Evolutionary conservation across 176 grass and related monocot genomes (phyloP).

Genomic region (Oropetium thomaeum): DNA sequence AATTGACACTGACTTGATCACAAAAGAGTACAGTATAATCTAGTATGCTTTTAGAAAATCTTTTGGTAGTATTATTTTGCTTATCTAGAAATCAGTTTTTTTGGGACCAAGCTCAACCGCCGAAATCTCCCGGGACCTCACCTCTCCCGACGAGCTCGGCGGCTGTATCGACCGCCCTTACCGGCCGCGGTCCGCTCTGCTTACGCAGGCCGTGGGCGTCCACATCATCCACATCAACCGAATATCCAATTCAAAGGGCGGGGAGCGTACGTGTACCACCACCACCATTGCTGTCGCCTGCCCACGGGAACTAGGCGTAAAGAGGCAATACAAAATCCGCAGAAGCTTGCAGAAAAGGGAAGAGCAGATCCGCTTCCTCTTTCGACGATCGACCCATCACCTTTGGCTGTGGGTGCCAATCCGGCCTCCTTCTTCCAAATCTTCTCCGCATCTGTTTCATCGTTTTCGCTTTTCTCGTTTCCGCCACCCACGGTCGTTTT

Average conservation of each 20-base stretch:
- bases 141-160: background rate
- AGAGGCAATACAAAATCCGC: slow-evolving; percentile 1
- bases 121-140: background rate
- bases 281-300: background rate
- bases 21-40: too few relatives aligned
- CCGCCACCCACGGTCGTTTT: background rate
- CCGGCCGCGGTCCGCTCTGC: background rate
- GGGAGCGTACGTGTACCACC: slow-evolving; percentile 7
- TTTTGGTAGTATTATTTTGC: too few relatives aligned
- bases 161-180: background rate
- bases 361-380: slow-evolving; percentile 11
- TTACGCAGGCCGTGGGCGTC: background rate
- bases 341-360: background rate
- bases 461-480: background rate
- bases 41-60: too few relatives aligned
- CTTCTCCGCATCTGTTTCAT: background rate
- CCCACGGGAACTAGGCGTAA: slow-evolving; percentile 7
- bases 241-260: slow-evolving; percentile 33
- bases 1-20: too few relatives aligned
- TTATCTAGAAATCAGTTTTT: too few relatives aligned
- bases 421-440: background rate
- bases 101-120: background rate
- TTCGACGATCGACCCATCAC: background rate
- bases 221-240: slow-evolving; percentile 10
- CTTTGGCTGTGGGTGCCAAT: background rate